Conservation (phyloP, 208 protist genomes). For the Leishmania tropica region DNA sequence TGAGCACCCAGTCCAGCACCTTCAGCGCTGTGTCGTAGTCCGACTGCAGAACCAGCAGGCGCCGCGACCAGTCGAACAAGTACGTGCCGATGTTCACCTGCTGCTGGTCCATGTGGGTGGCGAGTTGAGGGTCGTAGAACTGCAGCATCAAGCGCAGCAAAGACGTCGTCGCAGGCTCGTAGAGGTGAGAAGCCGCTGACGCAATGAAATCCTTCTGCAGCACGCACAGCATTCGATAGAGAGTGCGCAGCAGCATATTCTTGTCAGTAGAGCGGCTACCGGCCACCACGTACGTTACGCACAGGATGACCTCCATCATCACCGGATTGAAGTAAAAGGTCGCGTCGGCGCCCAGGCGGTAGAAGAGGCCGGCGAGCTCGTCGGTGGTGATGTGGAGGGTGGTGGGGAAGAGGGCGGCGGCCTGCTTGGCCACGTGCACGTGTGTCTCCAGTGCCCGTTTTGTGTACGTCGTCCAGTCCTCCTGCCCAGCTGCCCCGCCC, state of each 20-base stretch:
- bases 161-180: conserved; percentile 31
- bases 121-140: conserved; percentile 88
- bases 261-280: conserved; percentile 20
- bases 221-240: conserved; percentile 28
- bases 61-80: conserved; percentile 62
- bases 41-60: conserved; percentile 52
- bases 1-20: conserved; percentile 81
- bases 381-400: conserved; percentile 21
- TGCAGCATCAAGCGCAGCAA: conserved; percentile 90
- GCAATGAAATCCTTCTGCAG: conserved; percentile 48
- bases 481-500: background rate
- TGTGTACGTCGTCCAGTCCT: conserved; percentile 21
- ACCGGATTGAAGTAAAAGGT: conserved; percentile 49
- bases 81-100: conserved; percentile 57
- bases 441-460: conserved; percentile 37
- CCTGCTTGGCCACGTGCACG: conserved; percentile 31
- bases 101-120: conserved; percentile 80
- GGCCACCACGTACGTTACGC: conserved; percentile 44
- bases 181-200: conserved; percentile 41
- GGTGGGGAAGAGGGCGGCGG: conserved; percentile 18
- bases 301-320: conserved; percentile 44
- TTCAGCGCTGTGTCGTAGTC: conserved; percentile 44
- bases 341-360: conserved; percentile 39
- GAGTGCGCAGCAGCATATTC: conserved; percentile 14
- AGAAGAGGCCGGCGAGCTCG: conserved; percentile 37